Evolutionary conservation across 495 filamentous ascomycete genomes (phyloP).

Genomic region (Aspergillus conjunctus): DNA sequence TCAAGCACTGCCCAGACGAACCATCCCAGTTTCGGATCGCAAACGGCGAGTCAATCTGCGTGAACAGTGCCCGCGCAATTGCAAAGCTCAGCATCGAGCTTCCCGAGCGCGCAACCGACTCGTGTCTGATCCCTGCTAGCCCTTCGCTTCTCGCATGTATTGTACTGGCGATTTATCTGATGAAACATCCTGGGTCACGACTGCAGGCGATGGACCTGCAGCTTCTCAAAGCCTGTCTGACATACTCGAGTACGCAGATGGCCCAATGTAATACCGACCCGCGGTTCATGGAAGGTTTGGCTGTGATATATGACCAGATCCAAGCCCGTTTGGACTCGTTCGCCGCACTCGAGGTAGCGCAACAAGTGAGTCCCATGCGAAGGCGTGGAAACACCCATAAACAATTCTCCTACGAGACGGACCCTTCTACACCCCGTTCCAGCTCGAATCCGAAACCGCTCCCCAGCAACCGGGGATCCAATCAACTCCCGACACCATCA

Average conservation of each 20-base stretch:
- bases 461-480: not conserved
- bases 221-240: constrained; percentile 19
- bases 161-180: constrained; percentile 19
- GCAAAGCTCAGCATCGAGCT: constrained; percentile 24
- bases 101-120: not conserved
- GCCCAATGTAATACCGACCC: constrained; percentile 9
- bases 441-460: not conserved
- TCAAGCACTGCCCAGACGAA: constrained; percentile 9
- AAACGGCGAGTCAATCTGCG: constrained; percentile 19
- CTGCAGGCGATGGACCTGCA: constrained; percentile 18
- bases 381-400: not conserved
- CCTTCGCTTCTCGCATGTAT: constrained; percentile 16
- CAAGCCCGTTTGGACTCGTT: not conserved
- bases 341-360: not conserved
- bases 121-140: constrained; percentile 12
- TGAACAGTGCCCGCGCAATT: constrained; percentile 21
- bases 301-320: constrained; percentile 16
- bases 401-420: not conserved
- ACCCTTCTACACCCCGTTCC: not conserved
- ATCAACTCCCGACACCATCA: constrained; percentile 4
- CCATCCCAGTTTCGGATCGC: constrained; percentile 14
- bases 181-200: constrained; percentile 16
- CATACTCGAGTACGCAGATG: constrained; percentile 8
- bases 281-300: constrained; percentile 12
- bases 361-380: not conserved